Evolutionary conservation across 208 protist species (phyloP).

Genomic region (Acanthamoeba lenticulata): DNA sequence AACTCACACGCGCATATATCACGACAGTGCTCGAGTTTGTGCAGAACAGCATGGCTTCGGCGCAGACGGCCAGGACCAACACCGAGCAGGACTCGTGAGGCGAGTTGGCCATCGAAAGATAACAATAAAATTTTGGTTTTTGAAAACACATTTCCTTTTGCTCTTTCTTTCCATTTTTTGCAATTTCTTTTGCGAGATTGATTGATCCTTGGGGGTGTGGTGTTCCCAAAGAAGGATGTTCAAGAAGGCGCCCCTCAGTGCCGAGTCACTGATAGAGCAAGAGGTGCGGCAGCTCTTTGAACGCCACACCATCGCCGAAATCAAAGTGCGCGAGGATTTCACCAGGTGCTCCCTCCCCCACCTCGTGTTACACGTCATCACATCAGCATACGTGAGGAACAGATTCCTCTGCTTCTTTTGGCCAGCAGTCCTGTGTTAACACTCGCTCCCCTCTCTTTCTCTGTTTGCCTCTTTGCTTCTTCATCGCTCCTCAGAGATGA

Average conservation of each 20-base stretch:
- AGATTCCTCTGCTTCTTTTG: not conserved
- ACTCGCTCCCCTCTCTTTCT: not conserved
- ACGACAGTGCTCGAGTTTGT: not conserved
- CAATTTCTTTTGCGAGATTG: too few species aligned
- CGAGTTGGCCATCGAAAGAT: too few species aligned
- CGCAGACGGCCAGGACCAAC: not conserved
- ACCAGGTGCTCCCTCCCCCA: not conserved
- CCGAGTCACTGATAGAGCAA: not conserved
- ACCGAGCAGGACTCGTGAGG: not conserved
- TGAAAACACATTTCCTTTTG: too few species aligned
- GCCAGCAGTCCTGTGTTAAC: not conserved
- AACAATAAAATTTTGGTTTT: too few species aligned
- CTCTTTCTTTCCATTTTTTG: too few species aligned
- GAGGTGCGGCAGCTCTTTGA: constrained; percentile 39
- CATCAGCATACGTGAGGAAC: too few species aligned
- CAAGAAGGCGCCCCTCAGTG: not conserved
- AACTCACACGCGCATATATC: too few species aligned
- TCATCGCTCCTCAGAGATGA: not conserved
- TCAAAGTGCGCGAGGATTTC: constrained; percentile 4
- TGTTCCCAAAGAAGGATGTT: too few species aligned
- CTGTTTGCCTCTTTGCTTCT: not conserved
- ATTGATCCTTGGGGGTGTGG: too few species aligned
- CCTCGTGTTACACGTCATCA: not conserved
- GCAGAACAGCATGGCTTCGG: not conserved
- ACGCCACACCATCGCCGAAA: constrained; percentile 32